Conservation (phyloP, 805 yeast genomes). For the Metschnikowia baotianmanensis region DNA sequence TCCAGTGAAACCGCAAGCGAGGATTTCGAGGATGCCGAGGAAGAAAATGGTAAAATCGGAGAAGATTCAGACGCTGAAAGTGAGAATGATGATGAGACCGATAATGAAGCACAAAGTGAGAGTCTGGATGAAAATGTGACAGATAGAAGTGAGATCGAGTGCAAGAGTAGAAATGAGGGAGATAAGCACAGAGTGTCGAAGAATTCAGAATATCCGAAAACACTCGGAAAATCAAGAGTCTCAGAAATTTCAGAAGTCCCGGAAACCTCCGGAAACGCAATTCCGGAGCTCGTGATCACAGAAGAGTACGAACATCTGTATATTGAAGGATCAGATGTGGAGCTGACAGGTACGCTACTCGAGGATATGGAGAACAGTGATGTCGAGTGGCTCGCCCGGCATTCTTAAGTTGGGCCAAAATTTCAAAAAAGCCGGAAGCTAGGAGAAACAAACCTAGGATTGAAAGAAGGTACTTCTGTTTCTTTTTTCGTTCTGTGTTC, state of each 20-base stretch:
- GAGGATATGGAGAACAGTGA: slow-evolving; percentile 12
- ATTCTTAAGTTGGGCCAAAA: slow-evolving; percentile 1
- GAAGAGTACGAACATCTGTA: slow-evolving; percentile 18
- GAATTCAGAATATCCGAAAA: too few relatives aligned
- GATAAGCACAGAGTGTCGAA: too few relatives aligned
- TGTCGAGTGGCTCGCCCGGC: slow-evolving; percentile 14
- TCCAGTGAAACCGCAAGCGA: not conserved
- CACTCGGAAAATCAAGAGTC: too few relatives aligned
- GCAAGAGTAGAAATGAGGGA: not conserved
- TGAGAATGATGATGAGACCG: not conserved
- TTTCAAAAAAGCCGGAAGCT: not conserved
- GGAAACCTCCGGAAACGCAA: not conserved
- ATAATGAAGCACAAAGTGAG: not conserved
- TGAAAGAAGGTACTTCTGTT: not conserved
- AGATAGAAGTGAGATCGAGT: not conserved
- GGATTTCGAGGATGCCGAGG: not conserved
- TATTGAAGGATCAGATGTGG: slow-evolving; percentile 36
- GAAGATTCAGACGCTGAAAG: not conserved
- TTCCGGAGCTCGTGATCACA: not conserved
- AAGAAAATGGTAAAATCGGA: slow-evolving; percentile 8
- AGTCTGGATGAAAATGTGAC: not conserved
- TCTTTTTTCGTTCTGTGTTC: too few relatives aligned
- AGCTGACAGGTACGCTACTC: slow-evolving; percentile 23
- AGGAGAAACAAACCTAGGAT: not conserved
- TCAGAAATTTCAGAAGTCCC: too few relatives aligned